A percentile compares a stretch with the other conserved stretches of the same genome.
Evolutionary conservation across 192 early-diverging fungal species (phyloP).

Genomic region (Coemansia sp.): DNA sequence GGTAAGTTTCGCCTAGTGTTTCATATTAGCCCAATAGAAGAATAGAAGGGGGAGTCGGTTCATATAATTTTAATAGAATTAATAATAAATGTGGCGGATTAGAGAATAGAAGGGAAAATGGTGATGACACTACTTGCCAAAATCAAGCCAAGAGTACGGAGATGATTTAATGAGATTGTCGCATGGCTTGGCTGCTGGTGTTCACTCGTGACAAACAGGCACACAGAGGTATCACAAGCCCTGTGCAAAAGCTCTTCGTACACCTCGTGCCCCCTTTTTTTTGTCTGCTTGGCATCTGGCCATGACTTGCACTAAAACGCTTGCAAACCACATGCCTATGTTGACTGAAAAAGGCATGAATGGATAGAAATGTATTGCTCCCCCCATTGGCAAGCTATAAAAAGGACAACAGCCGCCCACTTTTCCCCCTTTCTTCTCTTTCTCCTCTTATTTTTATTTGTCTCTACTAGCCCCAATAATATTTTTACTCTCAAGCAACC

Average conservation of each 20-base stretch:
- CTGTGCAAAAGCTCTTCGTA: background rate
- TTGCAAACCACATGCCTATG: background rate
- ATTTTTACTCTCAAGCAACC: background rate
- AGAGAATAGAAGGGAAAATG: background rate
- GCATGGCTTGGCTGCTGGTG: background rate
- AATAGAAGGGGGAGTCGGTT: background rate
- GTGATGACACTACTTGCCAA: background rate
- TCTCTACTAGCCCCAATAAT: background rate
- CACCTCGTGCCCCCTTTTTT: background rate
- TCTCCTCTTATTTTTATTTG: background rate
- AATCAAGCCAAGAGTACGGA: too few species aligned
- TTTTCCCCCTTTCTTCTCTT: background rate
- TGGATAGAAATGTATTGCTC: background rate
- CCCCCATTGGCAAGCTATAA: background rate
- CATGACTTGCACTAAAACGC: background rate
- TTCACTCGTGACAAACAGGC: background rate
- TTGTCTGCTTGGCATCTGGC: background rate
- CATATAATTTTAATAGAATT: background rate
- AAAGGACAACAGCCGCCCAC: background rate
- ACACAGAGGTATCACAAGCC: background rate
- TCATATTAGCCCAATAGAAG: background rate
- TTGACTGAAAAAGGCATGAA: background rate
- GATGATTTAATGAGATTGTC: background rate
- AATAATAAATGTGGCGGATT: background rate
- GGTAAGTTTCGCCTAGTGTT: background rate